phyloP scores from a whole-genome alignment of 192 early-diverging fungal genomes.

The Spizellomyces punctatus region DNA sequence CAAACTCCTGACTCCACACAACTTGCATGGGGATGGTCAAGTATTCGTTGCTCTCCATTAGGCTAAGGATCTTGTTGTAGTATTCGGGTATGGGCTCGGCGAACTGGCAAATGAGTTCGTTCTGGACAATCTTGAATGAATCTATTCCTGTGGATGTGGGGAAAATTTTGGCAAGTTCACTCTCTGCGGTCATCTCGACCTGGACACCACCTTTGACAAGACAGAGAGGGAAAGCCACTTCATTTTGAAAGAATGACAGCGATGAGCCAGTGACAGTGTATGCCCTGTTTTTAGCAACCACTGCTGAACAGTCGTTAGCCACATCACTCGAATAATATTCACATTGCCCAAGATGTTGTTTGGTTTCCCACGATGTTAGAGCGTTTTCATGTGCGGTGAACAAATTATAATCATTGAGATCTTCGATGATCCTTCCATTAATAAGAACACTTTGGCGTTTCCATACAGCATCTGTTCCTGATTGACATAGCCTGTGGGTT shows the following conservation, averaged over 20 bases:
- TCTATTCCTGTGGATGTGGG: not conserved
- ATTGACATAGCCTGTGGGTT: too few species aligned
- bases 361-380: too few species aligned
- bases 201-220: constrained; percentile 4
- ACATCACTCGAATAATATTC: not conserved
- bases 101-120: constrained; percentile 14
- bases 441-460: not conserved
- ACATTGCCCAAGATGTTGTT: too few species aligned
- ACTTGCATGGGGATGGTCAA: constrained; percentile 10
- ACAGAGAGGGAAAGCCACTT: constrained; percentile 7
- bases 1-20: constrained; percentile 7
- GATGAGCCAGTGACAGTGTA: constrained; percentile 6
- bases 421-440: constrained; percentile 13
- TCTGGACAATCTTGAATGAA: not conserved
- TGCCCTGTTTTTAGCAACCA: not conserved
- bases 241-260: constrained; percentile 6
- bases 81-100: constrained; percentile 3
- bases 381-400: too few species aligned
- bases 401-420: constrained; percentile 12
- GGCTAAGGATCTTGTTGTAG: constrained; percentile 8
- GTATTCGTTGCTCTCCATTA: not conserved
- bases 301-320: not conserved
- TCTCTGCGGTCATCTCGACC: not conserved
- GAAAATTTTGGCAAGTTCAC: not conserved
- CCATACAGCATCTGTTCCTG: constrained; percentile 15